Base-by-base conservation (phyloP, 2,329 filamentous ascomycete species). In the Talaromyces rugulosus region DNA sequence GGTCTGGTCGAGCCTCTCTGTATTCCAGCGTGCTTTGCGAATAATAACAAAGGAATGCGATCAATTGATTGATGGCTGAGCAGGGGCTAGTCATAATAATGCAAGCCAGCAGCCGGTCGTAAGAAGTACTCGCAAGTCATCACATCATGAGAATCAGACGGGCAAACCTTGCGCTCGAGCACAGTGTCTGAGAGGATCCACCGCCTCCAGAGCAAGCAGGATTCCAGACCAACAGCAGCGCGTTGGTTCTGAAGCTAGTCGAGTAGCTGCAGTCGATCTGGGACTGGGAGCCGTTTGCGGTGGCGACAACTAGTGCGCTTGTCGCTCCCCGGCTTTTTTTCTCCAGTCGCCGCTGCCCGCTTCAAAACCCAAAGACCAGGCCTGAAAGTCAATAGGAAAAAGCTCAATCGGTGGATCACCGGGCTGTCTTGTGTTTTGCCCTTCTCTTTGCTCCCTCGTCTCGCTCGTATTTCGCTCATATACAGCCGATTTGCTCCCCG, bases 301-400 rank as follows among this genome's bases (percentile, higher is more conserved):
- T 60, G 58, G 58, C 58, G 51, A 56, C 58, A 36, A 56, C 47
- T 59, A 27, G 50, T 27, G 23, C 50, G 28, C 9, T 4, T 18
- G 51, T 9, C 16, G 8, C 5, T 23, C 34, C 50, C 58, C 58
- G 51, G 51, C 51, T 50, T 60, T 60, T 60, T 60, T 50, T 60
- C 58, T 52, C 53, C 58, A 23, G 51, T 54, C 51, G 51, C 51
- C 51, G 28, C 47, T n/a, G 23, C 40, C 47, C 28, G 30, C 30
- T 40, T 53, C 34, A 23, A 36, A 36, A 12, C 23, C 12, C 33
- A 36, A 36, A 36, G 16, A 16, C 9, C 18, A 27, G 8, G 4
- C 1, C 16, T 11, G 8, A 47, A 18, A 47, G 44, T 47, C 44
- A 18, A 47, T 47, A 47, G 16, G 5, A 16, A 16, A 40, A 40